phyloP scores from a whole-genome alignment of 768 basidiomycete genomes.

The Boletus subparvulus region DNA sequence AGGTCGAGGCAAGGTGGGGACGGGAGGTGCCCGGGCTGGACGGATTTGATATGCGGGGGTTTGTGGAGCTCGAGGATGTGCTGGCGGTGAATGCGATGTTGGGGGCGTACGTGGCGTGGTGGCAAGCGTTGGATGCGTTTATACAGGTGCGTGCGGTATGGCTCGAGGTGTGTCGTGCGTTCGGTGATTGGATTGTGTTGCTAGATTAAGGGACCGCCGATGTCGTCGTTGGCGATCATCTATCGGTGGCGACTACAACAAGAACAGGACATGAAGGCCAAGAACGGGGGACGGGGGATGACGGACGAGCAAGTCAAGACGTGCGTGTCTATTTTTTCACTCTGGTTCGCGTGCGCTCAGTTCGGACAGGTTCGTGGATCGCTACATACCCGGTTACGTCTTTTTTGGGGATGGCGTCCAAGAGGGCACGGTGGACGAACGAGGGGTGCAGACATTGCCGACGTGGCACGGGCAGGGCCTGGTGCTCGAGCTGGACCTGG shows the following conservation, averaged over 20 bases:
- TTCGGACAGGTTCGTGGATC: constrained; percentile 71
- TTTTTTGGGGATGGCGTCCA: constrained; percentile 69
- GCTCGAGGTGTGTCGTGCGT: neutral
- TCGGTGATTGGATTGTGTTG: neutral
- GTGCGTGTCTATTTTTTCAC: constrained; percentile 25
- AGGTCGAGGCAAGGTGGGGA: constrained; percentile 56
- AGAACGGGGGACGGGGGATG: constrained; percentile 89
- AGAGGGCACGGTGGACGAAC: constrained; percentile 30
- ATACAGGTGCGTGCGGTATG: constrained; percentile 50
- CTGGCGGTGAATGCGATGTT: constrained; percentile 63
- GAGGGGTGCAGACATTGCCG: constrained; percentile 14
- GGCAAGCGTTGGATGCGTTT: constrained; percentile 70
- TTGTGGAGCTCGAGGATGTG: constrained; percentile 53
- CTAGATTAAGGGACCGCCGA: constrained; percentile 40
- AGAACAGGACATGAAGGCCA: constrained; percentile 84
- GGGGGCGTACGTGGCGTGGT: constrained; percentile 60
- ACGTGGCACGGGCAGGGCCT: constrained; percentile 53
- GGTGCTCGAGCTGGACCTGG: constrained; percentile 52
- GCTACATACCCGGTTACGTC: constrained; percentile 93
- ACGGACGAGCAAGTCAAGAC: constrained; percentile 71
- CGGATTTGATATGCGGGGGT: constrained; percentile 35
- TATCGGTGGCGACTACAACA: constrained; percentile 91
- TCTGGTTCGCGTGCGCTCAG: neutral
- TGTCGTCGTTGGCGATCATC: constrained; percentile 49
- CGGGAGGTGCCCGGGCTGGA: constrained; percentile 24